Percentiles rank a stretch among this genome's conserved stretches.
Conservation (phyloP, 768 basidiomycete species). For the Boletus tylopilopsis region DNA sequence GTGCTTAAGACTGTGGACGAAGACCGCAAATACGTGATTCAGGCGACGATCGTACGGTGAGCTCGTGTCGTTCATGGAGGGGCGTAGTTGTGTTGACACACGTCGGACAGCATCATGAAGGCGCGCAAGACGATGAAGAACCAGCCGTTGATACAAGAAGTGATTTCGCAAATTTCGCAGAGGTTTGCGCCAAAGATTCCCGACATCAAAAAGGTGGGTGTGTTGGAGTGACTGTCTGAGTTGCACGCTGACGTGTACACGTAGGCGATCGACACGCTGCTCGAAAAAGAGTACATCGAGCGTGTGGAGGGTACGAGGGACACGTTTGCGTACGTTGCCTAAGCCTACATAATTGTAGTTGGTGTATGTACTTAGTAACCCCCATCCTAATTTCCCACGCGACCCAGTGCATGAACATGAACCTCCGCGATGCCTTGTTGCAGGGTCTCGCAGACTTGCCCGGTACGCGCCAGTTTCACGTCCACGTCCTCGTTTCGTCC, state of each 20-base stretch:
- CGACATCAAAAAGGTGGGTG: slow-evolving; percentile 87
- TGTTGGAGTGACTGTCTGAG: too few species aligned
- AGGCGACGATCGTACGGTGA: slow-evolving; percentile 86
- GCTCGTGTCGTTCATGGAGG: background rate
- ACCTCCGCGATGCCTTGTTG: slow-evolving; percentile 62
- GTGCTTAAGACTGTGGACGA: slow-evolving; percentile 95
- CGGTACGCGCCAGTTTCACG: slow-evolving; percentile 66
- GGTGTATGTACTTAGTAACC: too few species aligned
- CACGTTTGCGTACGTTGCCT: slow-evolving; percentile 46
- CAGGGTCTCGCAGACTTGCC: slow-evolving; percentile 52
- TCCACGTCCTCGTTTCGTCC: slow-evolving; percentile 70
- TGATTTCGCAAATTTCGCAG: slow-evolving; percentile 83
- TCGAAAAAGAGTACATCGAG: slow-evolving; percentile 98
- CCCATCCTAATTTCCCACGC: too few species aligned
- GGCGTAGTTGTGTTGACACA: background rate
- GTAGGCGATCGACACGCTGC: slow-evolving; percentile 83
- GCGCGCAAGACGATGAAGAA: slow-evolving; percentile 95
- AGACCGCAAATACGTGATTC: slow-evolving; percentile 94
- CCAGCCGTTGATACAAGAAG: slow-evolving; percentile 84
- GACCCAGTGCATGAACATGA: slow-evolving; percentile 33
- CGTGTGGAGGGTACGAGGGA: slow-evolving; percentile 89
- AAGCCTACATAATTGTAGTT: background rate
- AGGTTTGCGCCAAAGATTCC: slow-evolving; percentile 91
- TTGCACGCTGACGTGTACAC: slow-evolving; percentile 1
- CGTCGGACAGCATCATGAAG: slow-evolving; percentile 78